These are phyloP conservation scores for Colletotrichum sp. DNA, from an alignment of 2,329 filamentous ascomycete species.

Conservation along the genomic window DNA sequence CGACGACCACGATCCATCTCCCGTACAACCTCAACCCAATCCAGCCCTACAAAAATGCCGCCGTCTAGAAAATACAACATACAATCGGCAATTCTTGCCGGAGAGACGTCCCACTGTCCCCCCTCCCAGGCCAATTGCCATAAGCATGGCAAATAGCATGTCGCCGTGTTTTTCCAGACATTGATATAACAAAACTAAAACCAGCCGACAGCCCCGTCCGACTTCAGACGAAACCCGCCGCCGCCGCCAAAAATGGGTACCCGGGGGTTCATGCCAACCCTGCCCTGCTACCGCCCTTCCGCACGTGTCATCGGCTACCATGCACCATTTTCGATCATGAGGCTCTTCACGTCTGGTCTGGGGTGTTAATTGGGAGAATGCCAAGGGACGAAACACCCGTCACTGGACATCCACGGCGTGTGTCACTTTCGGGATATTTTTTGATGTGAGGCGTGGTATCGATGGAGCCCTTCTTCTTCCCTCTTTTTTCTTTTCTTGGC, in stretches of 20 bases:
- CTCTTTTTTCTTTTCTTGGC: background rate
- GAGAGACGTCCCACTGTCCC: background rate
- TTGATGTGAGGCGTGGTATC: background rate
- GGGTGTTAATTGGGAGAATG: background rate
- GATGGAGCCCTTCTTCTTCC: background rate
- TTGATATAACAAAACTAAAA: background rate
- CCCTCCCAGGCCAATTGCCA: background rate
- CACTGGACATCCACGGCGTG: background rate
- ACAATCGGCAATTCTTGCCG: background rate
- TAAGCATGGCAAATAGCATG: background rate
- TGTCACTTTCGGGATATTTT: background rate
- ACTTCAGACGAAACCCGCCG: background rate
- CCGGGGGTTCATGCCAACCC: background rate
- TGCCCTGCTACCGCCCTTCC: background rate
- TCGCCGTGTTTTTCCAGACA: background rate
- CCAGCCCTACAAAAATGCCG: background rate
- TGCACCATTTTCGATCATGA: background rate
- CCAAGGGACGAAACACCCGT: background rate
- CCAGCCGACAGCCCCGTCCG: background rate
- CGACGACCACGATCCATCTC: background rate
- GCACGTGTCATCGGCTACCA: background rate
- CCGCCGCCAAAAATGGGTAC: background rate
- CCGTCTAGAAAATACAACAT: background rate
- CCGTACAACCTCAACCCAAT: background rate
- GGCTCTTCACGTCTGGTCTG: background rate